A percentile compares a stretch with the other conserved stretches of the same genome.
phyloP scores from a whole-genome alignment of 1,284 basidiomycete species.

The Wallemia mellicola region DNA sequence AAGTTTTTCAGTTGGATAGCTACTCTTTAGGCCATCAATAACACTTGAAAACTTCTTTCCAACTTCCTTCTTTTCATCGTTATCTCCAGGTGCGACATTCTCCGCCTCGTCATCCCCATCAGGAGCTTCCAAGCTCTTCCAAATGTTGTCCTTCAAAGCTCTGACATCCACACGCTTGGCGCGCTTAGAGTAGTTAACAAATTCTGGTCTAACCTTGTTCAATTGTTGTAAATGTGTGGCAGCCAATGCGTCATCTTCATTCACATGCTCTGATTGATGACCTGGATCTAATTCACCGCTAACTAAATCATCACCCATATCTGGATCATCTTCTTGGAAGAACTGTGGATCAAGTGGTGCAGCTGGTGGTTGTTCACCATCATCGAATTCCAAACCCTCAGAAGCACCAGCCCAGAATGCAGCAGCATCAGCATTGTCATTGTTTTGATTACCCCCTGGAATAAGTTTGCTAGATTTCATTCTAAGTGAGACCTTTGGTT shows the following conservation, averaged over 20 bases:
- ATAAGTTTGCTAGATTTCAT: conserved; percentile 1
- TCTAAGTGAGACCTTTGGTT: conserved; percentile 68
- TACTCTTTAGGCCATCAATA: conserved; percentile 42
- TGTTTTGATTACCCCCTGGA: background rate
- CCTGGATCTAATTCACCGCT: conserved; percentile 7
- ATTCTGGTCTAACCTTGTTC: conserved; percentile 52
- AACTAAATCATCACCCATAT: conserved; percentile 33
- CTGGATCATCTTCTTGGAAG: conserved; percentile 74
- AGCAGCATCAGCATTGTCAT: background rate
- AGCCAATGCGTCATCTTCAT: conserved; percentile 57
- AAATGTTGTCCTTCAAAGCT: conserved; percentile 91
- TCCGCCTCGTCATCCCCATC: conserved; percentile 17
- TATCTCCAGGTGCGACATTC: conserved; percentile 6
- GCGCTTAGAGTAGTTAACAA: conserved; percentile 78
- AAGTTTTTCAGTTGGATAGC: conserved; percentile 79
- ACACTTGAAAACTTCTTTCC: conserved; percentile 38
- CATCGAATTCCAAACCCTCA: conserved; percentile 22
- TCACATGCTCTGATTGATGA: conserved; percentile 17
- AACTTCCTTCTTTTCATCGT: conserved; percentile 10
- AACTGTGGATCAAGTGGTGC: conserved; percentile 43
- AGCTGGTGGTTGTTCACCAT: conserved; percentile 26
- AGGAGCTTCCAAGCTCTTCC: conserved; percentile 61
- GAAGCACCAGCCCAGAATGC: conserved; percentile 75
- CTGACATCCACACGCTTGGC: conserved; percentile 92
- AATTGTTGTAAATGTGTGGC: conserved; percentile 42